Conservation (phyloP, 2,329 filamentous ascomycete species). For the Mariannaea elegans region DNA sequence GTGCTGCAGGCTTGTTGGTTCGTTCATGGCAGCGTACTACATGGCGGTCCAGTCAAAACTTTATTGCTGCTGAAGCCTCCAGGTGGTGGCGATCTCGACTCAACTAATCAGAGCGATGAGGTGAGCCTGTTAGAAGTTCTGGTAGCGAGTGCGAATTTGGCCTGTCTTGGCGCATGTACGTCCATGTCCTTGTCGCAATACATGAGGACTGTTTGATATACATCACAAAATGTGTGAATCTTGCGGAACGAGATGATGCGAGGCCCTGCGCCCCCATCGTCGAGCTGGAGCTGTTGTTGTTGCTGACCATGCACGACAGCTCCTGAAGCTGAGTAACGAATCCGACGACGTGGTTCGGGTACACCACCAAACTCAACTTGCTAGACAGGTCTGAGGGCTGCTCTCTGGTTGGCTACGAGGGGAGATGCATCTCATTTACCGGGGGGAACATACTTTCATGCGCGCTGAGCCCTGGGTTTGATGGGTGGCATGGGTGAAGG, state of each 20-base stretch:
- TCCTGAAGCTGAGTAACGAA: slow-evolving; percentile 20
- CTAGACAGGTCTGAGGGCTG: slow-evolving; percentile 4
- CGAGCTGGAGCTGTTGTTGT: neutral
- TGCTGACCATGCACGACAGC: slow-evolving; percentile 15
- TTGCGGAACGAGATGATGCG: no score
- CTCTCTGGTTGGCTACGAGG: slow-evolving; percentile 18
- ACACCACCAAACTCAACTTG: slow-evolving; percentile 19
- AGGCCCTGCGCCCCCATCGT: no score
- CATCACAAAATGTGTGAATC: no score
- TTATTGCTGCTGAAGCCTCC: slow-evolving; percentile 27
- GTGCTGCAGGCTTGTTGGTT: slow-evolving; percentile 16
- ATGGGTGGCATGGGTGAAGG: slow-evolving; percentile 28
- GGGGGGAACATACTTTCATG: slow-evolving; percentile 13
- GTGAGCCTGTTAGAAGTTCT: neutral
- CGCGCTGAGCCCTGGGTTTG: slow-evolving; percentile 2
- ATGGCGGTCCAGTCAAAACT: slow-evolving; percentile 37
- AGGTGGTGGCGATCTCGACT: slow-evolving; percentile 15
- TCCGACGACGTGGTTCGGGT: slow-evolving; percentile 26
- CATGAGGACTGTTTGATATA: no score
- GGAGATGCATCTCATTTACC: slow-evolving; percentile 25
- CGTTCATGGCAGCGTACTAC: slow-evolving; percentile 13
- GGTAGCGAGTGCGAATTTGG: neutral
- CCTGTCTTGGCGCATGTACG: no score
- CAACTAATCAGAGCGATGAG: slow-evolving; percentile 7
- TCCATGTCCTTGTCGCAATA: no score